Percentiles rank a stretch among this genome's conserved stretches.
Evolutionary conservation across 768 basidiomycete genomes (phyloP).

Genomic region (Pisolithus tinctorius): DNA sequence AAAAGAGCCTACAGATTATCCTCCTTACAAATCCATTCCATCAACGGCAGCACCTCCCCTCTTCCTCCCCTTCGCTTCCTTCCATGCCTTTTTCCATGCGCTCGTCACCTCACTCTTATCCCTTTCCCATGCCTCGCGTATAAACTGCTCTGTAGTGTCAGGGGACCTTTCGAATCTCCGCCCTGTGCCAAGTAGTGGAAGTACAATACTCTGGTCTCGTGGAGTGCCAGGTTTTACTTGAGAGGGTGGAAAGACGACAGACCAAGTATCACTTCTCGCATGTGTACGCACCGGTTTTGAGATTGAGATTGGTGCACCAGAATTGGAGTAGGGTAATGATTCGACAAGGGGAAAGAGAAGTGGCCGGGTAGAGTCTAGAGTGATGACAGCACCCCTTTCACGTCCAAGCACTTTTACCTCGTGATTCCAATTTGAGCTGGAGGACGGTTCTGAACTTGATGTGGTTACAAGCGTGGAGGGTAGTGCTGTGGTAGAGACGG

Average conservation of each 20-base stretch:
- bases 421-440: constrained; percentile 3
- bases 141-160: constrained; percentile 35
- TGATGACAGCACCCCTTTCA: background rate
- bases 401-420: background rate
- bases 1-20: too few relatives aligned
- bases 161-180: constrained; percentile 13
- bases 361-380: constrained; percentile 46
- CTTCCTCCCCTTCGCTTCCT: constrained; percentile 66
- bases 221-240: constrained; percentile 41
- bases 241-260: constrained; percentile 10
- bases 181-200: constrained; percentile 6
- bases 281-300: constrained; percentile 15
- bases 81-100: constrained; percentile 72
- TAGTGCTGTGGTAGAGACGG: constrained; percentile 16
- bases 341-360: constrained; percentile 55
- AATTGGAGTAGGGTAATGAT: constrained; percentile 13
- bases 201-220: constrained; percentile 24
- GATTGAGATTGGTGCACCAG: constrained; percentile 9
- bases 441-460: constrained; percentile 3
- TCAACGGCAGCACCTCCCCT: constrained; percentile 44
- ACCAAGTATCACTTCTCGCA: too few relatives aligned
- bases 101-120: constrained; percentile 58
- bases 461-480: background rate
- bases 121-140: constrained; percentile 65
- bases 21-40: constrained; percentile 11